Conservation (phyloP, 2,329 filamentous ascomycete species). For the Dothistroma septosporum region DNA sequence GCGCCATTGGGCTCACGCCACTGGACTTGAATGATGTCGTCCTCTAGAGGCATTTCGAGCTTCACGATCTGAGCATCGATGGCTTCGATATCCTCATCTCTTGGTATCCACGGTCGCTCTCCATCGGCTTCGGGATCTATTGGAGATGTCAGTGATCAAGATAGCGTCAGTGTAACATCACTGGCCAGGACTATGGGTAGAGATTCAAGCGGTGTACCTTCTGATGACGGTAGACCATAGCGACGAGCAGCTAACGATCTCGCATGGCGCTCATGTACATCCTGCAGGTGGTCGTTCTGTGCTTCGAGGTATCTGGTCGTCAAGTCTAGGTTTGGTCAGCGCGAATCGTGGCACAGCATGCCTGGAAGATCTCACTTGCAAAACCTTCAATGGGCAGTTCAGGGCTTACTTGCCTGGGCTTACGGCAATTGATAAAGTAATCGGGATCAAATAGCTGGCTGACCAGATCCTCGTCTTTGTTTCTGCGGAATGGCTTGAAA, state of each 20-base stretch:
- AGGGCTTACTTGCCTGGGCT: not conserved
- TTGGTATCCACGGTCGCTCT: conserved; percentile 5
- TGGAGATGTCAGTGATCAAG: not conserved
- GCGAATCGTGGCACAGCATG: not conserved
- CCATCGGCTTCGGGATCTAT: not conserved
- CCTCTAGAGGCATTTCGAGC: conserved; percentile 20
- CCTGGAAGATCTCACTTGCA: not conserved
- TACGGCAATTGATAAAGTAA: conserved; percentile 2
- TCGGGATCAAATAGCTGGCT: conserved; percentile 1
- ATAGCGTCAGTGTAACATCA: not conserved
- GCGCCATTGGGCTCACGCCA: conserved; percentile 10
- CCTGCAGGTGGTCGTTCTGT: not conserved
- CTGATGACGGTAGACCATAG: not conserved
- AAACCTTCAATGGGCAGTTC: not conserved
- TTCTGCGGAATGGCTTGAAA: conserved; percentile 6
- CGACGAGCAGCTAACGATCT: not conserved
- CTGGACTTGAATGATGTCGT: conserved; percentile 18
- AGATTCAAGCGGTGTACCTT: not conserved
- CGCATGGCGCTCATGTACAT: not conserved
- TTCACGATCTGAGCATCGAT: conserved; percentile 11
- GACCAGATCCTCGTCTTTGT: not conserved
- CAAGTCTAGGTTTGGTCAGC: not conserved
- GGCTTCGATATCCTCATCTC: conserved; percentile 18
- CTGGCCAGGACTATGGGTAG: not conserved
- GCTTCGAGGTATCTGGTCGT: not conserved